phyloP scores from a whole-genome alignment of 805 yeast genomes.

The Saccharomycopsis sp. region DNA sequence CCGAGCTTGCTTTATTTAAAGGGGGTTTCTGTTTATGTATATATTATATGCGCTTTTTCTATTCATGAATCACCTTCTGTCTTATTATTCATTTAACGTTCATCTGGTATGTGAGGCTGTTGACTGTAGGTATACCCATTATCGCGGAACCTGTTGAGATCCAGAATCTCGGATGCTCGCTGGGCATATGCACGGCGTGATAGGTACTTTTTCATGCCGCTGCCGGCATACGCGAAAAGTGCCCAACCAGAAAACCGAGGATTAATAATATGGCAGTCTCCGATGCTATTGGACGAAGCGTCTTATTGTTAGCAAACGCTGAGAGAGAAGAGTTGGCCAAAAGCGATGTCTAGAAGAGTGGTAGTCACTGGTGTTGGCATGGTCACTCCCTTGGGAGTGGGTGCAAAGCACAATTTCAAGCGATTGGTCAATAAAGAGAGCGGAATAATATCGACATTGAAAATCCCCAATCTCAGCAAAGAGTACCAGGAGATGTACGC shows the following conservation, averaged over 20 bases:
- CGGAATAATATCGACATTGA: slow-evolving; percentile 52
- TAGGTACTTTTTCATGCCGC: background rate
- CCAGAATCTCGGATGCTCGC: background rate
- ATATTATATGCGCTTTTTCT: no score
- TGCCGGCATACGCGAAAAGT: background rate
- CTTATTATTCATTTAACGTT: no score
- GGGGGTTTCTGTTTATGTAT: background rate
- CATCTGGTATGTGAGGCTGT: no score
- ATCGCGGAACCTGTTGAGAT: no score
- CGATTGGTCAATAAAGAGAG: slow-evolving; percentile 44
- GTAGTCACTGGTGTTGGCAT: slow-evolving; percentile 91
- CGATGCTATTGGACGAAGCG: no score
- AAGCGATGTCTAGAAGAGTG: slow-evolving; percentile 42
- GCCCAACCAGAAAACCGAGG: background rate
- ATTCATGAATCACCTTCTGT: no score
- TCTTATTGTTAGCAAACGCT: no score
- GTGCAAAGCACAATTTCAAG: slow-evolving; percentile 48
- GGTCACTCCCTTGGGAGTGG: slow-evolving; percentile 80
- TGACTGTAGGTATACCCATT: no score
- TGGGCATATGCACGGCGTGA: background rate
- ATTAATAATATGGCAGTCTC: no score
- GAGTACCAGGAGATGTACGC: slow-evolving; percentile 41
- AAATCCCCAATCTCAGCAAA: slow-evolving; percentile 29
- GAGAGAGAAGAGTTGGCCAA: background rate
- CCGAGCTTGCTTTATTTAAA: background rate